A percentile compares a stretch with the other conserved stretches of the same genome.
phyloP scores from a whole-genome alignment of 805 yeast genomes.

The Metschnikowia noctiluminum region DNA sequence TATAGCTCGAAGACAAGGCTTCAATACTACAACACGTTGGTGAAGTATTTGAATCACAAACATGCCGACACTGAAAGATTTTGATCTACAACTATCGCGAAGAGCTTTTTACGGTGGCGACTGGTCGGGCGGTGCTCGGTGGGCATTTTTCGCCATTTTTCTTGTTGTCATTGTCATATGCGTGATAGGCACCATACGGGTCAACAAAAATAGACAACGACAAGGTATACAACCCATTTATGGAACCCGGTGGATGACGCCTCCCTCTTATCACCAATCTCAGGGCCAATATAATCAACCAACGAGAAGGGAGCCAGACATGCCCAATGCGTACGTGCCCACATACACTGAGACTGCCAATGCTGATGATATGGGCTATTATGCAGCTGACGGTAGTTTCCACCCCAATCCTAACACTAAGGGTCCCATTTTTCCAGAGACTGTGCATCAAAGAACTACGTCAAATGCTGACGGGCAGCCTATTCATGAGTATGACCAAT shows the following conservation, averaged over 20 bases:
- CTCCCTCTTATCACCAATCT: slow-evolving; percentile 71
- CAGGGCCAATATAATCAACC: slow-evolving; percentile 54
- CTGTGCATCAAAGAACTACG: slow-evolving; percentile 12
- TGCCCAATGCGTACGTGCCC: slow-evolving; percentile 53
- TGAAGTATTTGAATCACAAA: not conserved
- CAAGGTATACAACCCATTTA: slow-evolving; percentile 57
- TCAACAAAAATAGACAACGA: slow-evolving; percentile 51
- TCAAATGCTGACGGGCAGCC: slow-evolving; percentile 11
- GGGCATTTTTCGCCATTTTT: slow-evolving; percentile 66
- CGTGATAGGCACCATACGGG: slow-evolving; percentile 47
- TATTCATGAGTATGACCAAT: not conserved
- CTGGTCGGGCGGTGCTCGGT: slow-evolving; percentile 44
- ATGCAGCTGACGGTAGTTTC: slow-evolving; percentile 56
- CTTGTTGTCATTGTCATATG: slow-evolving; percentile 46
- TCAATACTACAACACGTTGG: too few relatives aligned
- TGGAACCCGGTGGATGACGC: slow-evolving; percentile 86
- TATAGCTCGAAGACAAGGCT: too few relatives aligned
- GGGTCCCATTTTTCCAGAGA: slow-evolving; percentile 11
- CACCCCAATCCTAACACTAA: slow-evolving; percentile 16
- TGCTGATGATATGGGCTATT: slow-evolving; percentile 75
- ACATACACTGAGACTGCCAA: slow-evolving; percentile 64
- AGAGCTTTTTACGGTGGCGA: slow-evolving; percentile 2
- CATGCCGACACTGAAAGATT: slow-evolving; percentile 4
- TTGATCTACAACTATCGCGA: not conserved
- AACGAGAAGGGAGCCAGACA: slow-evolving; percentile 37